phyloP scores from a whole-genome alignment of 768 basidiomycete genomes.

The Pulveroboletus sp. region DNA sequence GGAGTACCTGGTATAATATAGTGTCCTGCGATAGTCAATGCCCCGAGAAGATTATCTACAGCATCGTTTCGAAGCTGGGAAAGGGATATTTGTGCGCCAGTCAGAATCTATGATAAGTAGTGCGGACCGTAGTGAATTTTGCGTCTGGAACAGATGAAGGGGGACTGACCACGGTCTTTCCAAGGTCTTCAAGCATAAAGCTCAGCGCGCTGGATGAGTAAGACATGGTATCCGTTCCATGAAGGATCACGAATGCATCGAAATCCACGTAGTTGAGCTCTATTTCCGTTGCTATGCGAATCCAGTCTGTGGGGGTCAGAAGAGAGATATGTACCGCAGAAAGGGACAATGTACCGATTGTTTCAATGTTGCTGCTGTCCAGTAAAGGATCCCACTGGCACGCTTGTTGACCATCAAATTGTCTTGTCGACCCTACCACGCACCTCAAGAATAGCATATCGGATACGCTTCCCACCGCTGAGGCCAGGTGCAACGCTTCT shows the following conservation, averaged over 20 bases:
- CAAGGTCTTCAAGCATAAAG: slow-evolving; percentile 88
- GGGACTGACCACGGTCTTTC: slow-evolving; percentile 74
- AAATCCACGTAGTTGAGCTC: slow-evolving; percentile 84
- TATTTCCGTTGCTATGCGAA: slow-evolving; percentile 85
- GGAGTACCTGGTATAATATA: slow-evolving; percentile 81
- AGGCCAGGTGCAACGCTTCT: slow-evolving; percentile 57
- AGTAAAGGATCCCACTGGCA: slow-evolving; percentile 78
- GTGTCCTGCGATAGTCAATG: slow-evolving; percentile 83
- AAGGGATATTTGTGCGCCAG: slow-evolving; percentile 90
- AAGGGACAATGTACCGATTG: slow-evolving; percentile 49
- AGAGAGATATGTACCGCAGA: background rate
- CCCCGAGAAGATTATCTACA: slow-evolving; percentile 87
- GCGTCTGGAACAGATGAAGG: background rate
- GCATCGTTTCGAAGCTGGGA: slow-evolving; percentile 93
- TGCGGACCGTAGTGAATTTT: background rate
- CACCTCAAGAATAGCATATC: slow-evolving; percentile 84
- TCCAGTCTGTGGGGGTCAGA: slow-evolving; percentile 61
- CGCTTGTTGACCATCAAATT: background rate
- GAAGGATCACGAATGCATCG: slow-evolving; percentile 87
- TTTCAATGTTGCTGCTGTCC: slow-evolving; percentile 88
- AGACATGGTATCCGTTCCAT: slow-evolving; percentile 91
- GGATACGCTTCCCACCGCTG: slow-evolving; percentile 61
- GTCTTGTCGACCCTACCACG: slow-evolving; percentile 4
- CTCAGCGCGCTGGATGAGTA: slow-evolving; percentile 86
- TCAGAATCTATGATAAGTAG: slow-evolving; percentile 59